Conservation (phyloP, 352 stramenopile species). For the Phytopythium montanum region DNA sequence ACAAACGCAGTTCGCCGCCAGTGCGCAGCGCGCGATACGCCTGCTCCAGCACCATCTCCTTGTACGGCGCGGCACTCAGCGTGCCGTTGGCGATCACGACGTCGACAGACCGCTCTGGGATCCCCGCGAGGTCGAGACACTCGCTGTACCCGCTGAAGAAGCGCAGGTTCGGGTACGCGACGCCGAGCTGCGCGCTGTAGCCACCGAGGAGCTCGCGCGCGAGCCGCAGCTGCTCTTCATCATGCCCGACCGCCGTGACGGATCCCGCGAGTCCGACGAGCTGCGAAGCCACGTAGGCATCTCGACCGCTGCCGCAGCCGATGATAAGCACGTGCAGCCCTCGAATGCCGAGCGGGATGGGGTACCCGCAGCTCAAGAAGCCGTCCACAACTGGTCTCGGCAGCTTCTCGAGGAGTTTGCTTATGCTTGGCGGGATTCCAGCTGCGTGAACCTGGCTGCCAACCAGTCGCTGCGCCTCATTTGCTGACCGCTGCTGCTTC, state of each 20-base stretch:
- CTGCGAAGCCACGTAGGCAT: slow-evolving; percentile 85
- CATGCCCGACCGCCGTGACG: slow-evolving; percentile 91
- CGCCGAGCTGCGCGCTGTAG: slow-evolving; percentile 81
- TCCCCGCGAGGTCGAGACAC: slow-evolving; percentile 69
- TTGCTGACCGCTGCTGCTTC: background rate
- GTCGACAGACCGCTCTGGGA: slow-evolving; percentile 80
- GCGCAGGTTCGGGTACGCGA: slow-evolving; percentile 64
- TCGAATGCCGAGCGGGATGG: slow-evolving; percentile 62
- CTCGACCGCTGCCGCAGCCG: slow-evolving; percentile 82
- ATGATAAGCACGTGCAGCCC: slow-evolving; percentile 81
- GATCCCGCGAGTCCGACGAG: slow-evolving; percentile 73
- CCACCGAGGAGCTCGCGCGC: slow-evolving; percentile 58
- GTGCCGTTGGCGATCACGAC: slow-evolving; percentile 93
- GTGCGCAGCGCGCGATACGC: slow-evolving; percentile 78
- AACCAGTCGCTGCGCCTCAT: background rate
- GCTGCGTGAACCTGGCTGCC: background rate
- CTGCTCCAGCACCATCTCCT: slow-evolving; percentile 83
- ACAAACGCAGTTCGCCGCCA: slow-evolving; percentile 92
- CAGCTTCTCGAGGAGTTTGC: slow-evolving; percentile 62
- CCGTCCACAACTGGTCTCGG: slow-evolving; percentile 52
- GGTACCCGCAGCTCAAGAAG: slow-evolving; percentile 83
- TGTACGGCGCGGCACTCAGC: slow-evolving; percentile 92
- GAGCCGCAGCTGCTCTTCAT: slow-evolving; percentile 81
- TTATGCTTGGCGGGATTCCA: slow-evolving; percentile 20
- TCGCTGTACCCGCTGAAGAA: slow-evolving; percentile 90